Conservation (phyloP, 139 green algal genomes). For the Chlamydomonas sp. region DNA sequence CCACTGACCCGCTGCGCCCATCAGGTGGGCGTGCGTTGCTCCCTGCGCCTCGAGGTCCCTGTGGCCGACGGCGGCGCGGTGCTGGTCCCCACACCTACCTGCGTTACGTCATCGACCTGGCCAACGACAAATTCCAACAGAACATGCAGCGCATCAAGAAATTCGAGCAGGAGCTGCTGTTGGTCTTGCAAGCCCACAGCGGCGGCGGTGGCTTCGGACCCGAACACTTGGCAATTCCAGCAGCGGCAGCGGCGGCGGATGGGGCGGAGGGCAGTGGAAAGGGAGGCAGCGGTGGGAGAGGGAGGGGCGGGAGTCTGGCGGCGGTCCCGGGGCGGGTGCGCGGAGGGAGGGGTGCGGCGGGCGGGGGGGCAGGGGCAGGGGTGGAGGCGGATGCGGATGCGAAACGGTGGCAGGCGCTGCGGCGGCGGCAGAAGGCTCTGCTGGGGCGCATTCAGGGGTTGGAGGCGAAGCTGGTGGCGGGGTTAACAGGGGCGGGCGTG, state of each 20-base stretch:
- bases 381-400: too few species aligned
- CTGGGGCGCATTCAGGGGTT: too few species aligned
- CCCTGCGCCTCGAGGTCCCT: slow-evolving; percentile 77
- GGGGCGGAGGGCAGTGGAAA: background rate
- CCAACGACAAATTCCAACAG: slow-evolving; percentile 70
- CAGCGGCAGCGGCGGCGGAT: background rate
- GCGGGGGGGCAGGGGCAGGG: too few species aligned
- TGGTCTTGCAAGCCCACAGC: background rate
- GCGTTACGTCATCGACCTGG: slow-evolving; percentile 56
- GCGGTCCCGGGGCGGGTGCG: too few species aligned
- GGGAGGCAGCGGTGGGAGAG: too few species aligned
- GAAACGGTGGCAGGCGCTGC: too few species aligned
- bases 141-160: slow-evolving; percentile 63
- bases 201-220: background rate
- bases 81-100: slow-evolving; percentile 71
- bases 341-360: too few species aligned
- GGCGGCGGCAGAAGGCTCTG: too few species aligned
- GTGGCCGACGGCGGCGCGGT: slow-evolving; percentile 60
- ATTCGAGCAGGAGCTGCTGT: slow-evolving; percentile 34
- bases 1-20: background rate
- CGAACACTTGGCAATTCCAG: background rate
- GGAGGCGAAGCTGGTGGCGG: background rate
- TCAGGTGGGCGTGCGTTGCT: slow-evolving; percentile 69
- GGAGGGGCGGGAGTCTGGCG: too few species aligned
- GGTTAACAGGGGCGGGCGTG: background rate